Base-by-base conservation (phyloP, 2,329 filamentous ascomycete genomes). In the Emericellopsis cladophorae region DNA sequence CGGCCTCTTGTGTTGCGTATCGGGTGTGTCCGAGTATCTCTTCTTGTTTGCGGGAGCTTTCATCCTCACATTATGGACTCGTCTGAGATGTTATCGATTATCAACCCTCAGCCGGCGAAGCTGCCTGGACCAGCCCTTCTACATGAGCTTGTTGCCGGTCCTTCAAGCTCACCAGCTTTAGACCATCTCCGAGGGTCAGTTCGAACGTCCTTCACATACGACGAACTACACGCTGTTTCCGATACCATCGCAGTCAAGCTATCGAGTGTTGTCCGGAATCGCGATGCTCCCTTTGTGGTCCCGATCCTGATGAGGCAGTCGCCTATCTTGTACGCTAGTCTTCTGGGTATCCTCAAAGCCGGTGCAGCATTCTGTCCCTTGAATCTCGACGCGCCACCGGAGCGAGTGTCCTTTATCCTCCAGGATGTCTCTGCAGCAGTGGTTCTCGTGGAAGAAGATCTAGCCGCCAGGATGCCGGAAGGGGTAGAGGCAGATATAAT, bases 341-440 rank as follows among this genome's bases (percentile, higher is more conserved):
- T 85, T 46, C 59, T 95, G 36, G 87, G 81, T 4, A 75, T 90
- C 40, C 66, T 95, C 37, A 88, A 89, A 57, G 79, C 79, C 11
- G 89, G 89, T 7, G 84, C 75, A 31, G 86, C 86, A 0, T 95
- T 95, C 51, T 95, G 88, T 48, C 88, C 89, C 0, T 64, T 95
- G 42, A 82, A 82, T 45, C 68, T 84, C 38, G 88, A 94, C 58
- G 76, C 81, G 0, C 89, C 89, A 0, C 58, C 67, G 4, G 86
- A 94, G 40, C 72, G 89, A 38, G 69, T 94, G 35, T 74, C 70
- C 39, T 95, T 94, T 55, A 89, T 95, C 39, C 60, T 89, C 14
- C 57, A 74, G n/a, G 87, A 95, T 65, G 74, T 93, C 32, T 66
- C 68, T 10, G 85, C 88, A 7, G 64, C 61, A 7, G 55, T 93